Evolutionary conservation across 306 rosid species (phyloP).

Genomic region (Lotus japonicus): DNA sequence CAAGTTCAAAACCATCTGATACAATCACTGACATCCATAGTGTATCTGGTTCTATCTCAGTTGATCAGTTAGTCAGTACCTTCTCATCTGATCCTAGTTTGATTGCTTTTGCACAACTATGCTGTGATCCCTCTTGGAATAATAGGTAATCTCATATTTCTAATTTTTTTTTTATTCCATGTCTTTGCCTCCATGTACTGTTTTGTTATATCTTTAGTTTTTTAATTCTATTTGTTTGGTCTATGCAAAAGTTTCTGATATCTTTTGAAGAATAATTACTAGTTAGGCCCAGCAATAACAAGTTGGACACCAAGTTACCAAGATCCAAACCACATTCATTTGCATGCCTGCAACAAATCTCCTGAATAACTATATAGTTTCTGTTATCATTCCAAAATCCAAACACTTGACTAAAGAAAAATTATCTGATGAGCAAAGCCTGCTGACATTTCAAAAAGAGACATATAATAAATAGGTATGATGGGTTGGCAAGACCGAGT

Average conservation of each 20-base stretch:
- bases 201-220: not conserved
- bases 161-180: not conserved
- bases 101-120: conserved; percentile 93
- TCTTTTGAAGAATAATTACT: conserved; percentile 14
- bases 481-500: too few species aligned
- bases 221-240: not conserved
- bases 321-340: too few species aligned
- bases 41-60: conserved; percentile 66
- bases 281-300: not conserved
- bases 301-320: too few species aligned
- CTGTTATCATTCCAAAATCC: too few species aligned
- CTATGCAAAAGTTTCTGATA: not conserved
- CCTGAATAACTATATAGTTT: too few species aligned
- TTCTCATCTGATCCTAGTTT: conserved; percentile 98
- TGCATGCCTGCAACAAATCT: too few species aligned
- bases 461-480: too few species aligned
- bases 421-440: too few species aligned
- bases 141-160: conserved; percentile 48
- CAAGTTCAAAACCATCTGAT: conserved; percentile 50
- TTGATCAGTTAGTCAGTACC: conserved; percentile 89
- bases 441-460: too few species aligned
- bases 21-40: conserved; percentile 22
- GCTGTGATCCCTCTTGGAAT: conserved; percentile 84
- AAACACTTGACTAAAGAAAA: too few species aligned
- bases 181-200: conserved; percentile 12